phyloP scores from a whole-genome alignment of 2,329 filamentous ascomycete species.

The Westerdykella sp. region DNA sequence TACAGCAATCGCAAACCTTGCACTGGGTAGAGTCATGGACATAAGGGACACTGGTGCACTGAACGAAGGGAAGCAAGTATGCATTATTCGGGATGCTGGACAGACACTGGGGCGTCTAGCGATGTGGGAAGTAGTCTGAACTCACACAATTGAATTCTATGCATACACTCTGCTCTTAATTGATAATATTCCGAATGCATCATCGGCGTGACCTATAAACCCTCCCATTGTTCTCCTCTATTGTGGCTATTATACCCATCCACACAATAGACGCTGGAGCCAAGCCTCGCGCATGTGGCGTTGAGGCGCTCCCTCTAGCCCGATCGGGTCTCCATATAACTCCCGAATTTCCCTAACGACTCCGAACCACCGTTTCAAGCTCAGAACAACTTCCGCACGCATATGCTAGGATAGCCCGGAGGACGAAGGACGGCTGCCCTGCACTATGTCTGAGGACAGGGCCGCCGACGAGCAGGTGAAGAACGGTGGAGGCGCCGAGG shows the following conservation, averaged over 20 bases:
- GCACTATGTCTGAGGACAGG: constrained; percentile 35
- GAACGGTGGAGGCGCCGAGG: constrained; percentile 20
- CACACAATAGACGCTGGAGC: no score
- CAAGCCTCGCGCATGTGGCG: constrained; percentile 6
- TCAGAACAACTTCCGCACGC: constrained; percentile 2
- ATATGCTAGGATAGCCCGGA: constrained; percentile 12
- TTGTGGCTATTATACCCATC: no score
- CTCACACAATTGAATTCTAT: no score
- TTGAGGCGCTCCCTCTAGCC: constrained; percentile 7
- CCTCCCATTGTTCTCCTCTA: no score
- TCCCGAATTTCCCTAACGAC: constrained; percentile 12
- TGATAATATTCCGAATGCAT: no score
- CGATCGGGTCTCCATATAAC: constrained; percentile 5
- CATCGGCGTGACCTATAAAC: no score
- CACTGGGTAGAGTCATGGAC: constrained; percentile 52
- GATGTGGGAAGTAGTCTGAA: constrained; percentile 62
- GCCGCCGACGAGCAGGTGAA: constrained; percentile 25
- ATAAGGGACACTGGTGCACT: constrained; percentile 33
- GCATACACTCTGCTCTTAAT: no score
- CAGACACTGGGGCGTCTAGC: constrained; percentile 73
- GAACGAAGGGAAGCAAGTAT: constrained; percentile 45
- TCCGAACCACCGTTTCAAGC: constrained; percentile 17
- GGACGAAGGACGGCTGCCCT: constrained; percentile 12
- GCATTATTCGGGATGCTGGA: constrained; percentile 77
- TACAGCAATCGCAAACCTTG: constrained; percentile 67